Evolutionary conservation across 2,329 filamentous ascomycete species (phyloP), one percentile per base, ranked within the genome.

Genomic region (Elsinoe ampelina): DNA sequence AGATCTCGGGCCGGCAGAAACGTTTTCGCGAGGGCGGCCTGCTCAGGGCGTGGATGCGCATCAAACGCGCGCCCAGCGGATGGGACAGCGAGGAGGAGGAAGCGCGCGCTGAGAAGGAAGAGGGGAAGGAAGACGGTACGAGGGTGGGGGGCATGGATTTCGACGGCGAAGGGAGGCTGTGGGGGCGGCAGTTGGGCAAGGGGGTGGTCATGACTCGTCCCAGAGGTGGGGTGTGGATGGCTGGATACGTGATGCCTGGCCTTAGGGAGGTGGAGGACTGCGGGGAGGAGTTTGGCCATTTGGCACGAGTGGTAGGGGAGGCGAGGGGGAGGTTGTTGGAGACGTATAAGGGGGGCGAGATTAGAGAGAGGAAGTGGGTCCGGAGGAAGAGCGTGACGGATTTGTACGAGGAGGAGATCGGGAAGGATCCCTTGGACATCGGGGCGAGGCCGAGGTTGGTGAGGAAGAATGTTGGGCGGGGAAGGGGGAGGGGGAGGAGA

Each of bases 11-110:
- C 11, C 81, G 82, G 47, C 83, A 83, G 63, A 66, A 72, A 15
- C 80, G 87, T 3, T 79, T 80, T 17, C 74, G 77, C 55, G 82
- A 89, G 58, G 85, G 87, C 11, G 77, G 81, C 7, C 78, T 92
- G 55, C 75, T 85, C 62, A 78, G 86, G 41, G 81, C 85, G 1
- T 82, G 83, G 70, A 80, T 79, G 57, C 80, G 88, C 19, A 77
- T 86, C 17, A 78, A 81, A 47, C 65, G 66, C 20, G 67, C 75
- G 65, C 68, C 69, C 2, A 65, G 71, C 26, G 73, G 72, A 42
- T 78, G 77, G 61, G 75, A 78, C 58, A 75, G 71, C 1, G 75
- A 77, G 43, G 70, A 72, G 55, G 70, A 72, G 54, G 59, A 61
- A 45, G 55, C 61, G 13, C 59, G 63, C 26, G 66, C 64, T 32